Evolutionary conservation across 1,139 yeast species (phyloP), one percentile per base, ranked within the genome.

Genomic region (Saccharomyces hybrid): DNA sequence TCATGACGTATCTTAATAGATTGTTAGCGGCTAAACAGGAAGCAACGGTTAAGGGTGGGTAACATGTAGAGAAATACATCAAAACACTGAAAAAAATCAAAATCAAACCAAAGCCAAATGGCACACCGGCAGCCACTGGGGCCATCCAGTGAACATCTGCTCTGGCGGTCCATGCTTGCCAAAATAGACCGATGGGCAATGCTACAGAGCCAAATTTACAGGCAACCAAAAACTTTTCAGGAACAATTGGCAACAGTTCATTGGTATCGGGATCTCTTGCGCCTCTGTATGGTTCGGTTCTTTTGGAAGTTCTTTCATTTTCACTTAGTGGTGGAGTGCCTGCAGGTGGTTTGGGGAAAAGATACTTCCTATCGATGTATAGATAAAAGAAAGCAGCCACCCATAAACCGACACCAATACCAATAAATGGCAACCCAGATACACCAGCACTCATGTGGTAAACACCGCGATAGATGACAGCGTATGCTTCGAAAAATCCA

Each of bases 11-110:
- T 70, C 93, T 79, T 57, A 83, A 71, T 61, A 87, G 73, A 65
- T 85, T 86, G 70, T 86, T 87, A 3, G 95, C 95, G 47, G 93
- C 93, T 56, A 86, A 68, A 1, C 91, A 88, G 25, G 89, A 83
- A 0, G 95, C 93, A 44, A 85, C 84, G 41, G 79, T 77, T 49
- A 80, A 68, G 52, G 95, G 88, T 28, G 95, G 95, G 70, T 83
- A 88, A 4, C 88, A 71, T 76, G 83, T 76, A 44, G 88, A 78
- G 67, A 88, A 83, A 68, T 88, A 88, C 55, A 83, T 77, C 65
- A 88, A 76, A 47, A 83, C 81, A 13, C 88, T 74, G 69, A 88
- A 87, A 76, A 88, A 88, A 52, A 88, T 80, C 64, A 85, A 73
- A 58, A 86, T 79, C 58, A 85, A 75, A 1, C 93, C 88, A 64